Percentiles rank a stretch among this genome's conserved stretches.
Evolutionary conservation across 2,329 filamentous ascomycete genomes (phyloP).

Genomic region (Talaromyces amestolkiae): DNA sequence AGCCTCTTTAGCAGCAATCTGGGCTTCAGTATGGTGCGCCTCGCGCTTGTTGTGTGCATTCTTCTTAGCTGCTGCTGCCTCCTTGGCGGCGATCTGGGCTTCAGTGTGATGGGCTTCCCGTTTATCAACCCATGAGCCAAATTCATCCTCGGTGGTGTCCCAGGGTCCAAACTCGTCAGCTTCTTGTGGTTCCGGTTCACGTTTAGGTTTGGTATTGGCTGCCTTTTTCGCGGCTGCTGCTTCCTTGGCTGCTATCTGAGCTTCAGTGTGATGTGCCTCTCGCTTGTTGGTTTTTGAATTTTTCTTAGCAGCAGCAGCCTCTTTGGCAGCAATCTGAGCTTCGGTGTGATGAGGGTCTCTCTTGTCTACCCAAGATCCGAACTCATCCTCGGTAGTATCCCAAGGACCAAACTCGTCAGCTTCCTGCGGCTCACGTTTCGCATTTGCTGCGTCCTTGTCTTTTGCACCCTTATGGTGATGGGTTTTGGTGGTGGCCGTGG

Average conservation of each 20-base stretch:
- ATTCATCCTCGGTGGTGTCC: neutral
- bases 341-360: slow-evolving; percentile 1
- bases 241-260: neutral
- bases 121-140: neutral
- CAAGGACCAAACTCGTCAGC: slow-evolving; percentile 2
- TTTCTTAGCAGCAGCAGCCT: neutral
- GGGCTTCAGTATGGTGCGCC: neutral
- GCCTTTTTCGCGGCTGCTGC: neutral
- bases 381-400: slow-evolving; percentile 3
- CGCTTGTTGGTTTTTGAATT: neutral
- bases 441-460: neutral
- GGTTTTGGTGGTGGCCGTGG: neutral
- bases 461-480: neutral
- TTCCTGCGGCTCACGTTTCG: neutral
- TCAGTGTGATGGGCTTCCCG: neutral
- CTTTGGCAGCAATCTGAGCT: slow-evolving; percentile 5
- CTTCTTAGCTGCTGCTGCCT: neutral
- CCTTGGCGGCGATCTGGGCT: neutral
- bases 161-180: slow-evolving; percentile 2
- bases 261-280: neutral
- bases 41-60: neutral
- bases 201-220: too few species aligned
- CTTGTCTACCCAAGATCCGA: slow-evolving; percentile 8
- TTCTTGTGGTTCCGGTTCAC: neutral
- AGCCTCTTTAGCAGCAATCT: neutral